phyloP scores from a whole-genome alignment of 345 rosid species.

The rapeseed (Brassica napus) region Da-Ae NC_063434.1:9605501-9606000 shows the following conservation, averaged over 20 bases:
- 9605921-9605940: slow-evolving; percentile 67
- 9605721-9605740: slow-evolving; percentile 37
- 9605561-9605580: slow-evolving; percentile 13
- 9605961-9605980: slow-evolving; percentile 75
- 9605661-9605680: slow-evolving; percentile 53
- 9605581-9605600: neutral
- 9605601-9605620: neutral
- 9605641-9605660: slow-evolving; percentile 58
- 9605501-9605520: slow-evolving; percentile 11
- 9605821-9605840: slow-evolving; percentile 53
- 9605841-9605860: slow-evolving; percentile 74
- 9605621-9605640: neutral
- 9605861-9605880: slow-evolving; percentile 58
- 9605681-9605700: slow-evolving; percentile 35
- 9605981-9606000: slow-evolving; percentile 55
- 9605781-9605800: slow-evolving; percentile 33
- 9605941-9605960: slow-evolving; percentile 75
- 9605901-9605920: slow-evolving; percentile 50
- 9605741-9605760: slow-evolving; percentile 52
- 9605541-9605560: slow-evolving; percentile 25
- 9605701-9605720: slow-evolving; percentile 46
- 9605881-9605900: slow-evolving; percentile 51
- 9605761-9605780: slow-evolving; percentile 49
- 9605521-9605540: slow-evolving; percentile 7
- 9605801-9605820: slow-evolving; percentile 43